These are phyloP conservation scores for Phytophthora niederhauseri DNA, from an alignment of 352 stramenopile species.

Conservation along the genomic window DNA sequence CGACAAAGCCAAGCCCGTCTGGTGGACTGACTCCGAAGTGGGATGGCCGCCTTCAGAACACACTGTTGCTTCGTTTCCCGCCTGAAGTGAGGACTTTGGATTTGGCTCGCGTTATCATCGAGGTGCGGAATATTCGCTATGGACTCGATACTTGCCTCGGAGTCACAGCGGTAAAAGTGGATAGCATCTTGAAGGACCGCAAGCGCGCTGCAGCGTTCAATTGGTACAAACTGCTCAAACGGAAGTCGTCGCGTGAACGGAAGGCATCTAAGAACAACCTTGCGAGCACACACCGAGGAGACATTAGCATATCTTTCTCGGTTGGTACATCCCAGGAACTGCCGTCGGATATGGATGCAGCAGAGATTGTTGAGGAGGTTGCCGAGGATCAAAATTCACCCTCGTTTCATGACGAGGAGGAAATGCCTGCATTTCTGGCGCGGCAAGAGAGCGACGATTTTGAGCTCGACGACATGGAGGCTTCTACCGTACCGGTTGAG, in stretches of 20 bases:
- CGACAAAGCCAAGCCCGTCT: conserved; percentile 79
- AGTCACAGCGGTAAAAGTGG: conserved; percentile 81
- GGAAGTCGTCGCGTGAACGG: conserved; percentile 66
- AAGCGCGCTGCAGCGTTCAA: conserved; percentile 84
- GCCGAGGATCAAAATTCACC: conserved; percentile 36
- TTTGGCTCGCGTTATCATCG: conserved; percentile 81
- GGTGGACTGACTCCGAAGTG: conserved; percentile 78
- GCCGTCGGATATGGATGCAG: conserved; percentile 62
- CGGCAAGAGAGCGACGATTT: conserved; percentile 47
- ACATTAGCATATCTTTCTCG: conserved; percentile 82
- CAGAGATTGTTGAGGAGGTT: conserved; percentile 38
- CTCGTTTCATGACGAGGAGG: conserved; percentile 29
- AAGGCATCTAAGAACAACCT: conserved; percentile 50
- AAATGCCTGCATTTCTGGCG: conserved; percentile 32
- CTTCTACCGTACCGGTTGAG: conserved; percentile 33
- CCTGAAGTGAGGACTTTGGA: conserved; percentile 63
- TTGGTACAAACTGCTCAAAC: conserved; percentile 88
- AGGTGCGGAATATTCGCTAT: conserved; percentile 86
- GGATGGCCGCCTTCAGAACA: conserved; percentile 81
- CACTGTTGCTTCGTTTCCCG: conserved; percentile 74
- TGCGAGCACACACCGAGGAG: conserved; percentile 70
- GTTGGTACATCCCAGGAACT: conserved; percentile 86
- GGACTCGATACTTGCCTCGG: conserved; percentile 87
- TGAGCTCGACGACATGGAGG: conserved; percentile 51
- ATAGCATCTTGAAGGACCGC: conserved; percentile 79